Conservation (phyloP, 768 basidiomycete species). For the Pisolithus orientalis region DNA sequence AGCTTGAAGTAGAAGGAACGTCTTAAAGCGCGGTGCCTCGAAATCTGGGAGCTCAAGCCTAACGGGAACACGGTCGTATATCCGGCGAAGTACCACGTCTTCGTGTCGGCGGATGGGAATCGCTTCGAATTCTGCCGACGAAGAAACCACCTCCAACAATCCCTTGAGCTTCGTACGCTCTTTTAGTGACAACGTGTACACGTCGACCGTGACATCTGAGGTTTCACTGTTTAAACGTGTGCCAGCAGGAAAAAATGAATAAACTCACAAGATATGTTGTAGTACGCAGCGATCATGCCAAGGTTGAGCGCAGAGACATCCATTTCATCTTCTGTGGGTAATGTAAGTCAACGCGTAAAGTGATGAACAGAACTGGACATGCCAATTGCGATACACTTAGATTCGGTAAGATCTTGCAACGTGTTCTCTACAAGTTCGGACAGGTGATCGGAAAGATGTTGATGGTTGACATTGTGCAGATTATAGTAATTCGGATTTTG, state of each 20-base stretch:
- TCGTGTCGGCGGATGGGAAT: conserved; percentile 96
- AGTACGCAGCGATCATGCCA: conserved; percentile 98
- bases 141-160: conserved; percentile 92
- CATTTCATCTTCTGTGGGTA: conserved; percentile 74
- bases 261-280: conserved; percentile 81
- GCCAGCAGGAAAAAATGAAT: neutral
- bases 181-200: conserved; percentile 91
- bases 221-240: neutral
- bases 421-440: conserved; percentile 96
- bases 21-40: conserved; percentile 96
- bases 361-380: conserved; percentile 11
- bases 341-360: neutral
- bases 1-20: conserved; percentile 92
- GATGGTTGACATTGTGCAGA: conserved; percentile 90
- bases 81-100: conserved; percentile 73
- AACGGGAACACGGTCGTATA: conserved; percentile 96
- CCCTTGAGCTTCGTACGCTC: conserved; percentile 97
- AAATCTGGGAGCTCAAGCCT: conserved; percentile 83
- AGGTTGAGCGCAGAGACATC: conserved; percentile 87
- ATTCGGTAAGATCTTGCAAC: conserved; percentile 82
- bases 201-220: conserved; percentile 91
- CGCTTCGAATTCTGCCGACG: conserved; percentile 91
- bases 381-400: conserved; percentile 93
- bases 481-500: conserved; percentile 97
- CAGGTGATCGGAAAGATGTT: conserved; percentile 91